Evolutionary conservation across 2,329 filamentous ascomycete species (phyloP), one percentile per base, ranked within the genome.

Genomic region (Geosmithia morbida): DNA sequence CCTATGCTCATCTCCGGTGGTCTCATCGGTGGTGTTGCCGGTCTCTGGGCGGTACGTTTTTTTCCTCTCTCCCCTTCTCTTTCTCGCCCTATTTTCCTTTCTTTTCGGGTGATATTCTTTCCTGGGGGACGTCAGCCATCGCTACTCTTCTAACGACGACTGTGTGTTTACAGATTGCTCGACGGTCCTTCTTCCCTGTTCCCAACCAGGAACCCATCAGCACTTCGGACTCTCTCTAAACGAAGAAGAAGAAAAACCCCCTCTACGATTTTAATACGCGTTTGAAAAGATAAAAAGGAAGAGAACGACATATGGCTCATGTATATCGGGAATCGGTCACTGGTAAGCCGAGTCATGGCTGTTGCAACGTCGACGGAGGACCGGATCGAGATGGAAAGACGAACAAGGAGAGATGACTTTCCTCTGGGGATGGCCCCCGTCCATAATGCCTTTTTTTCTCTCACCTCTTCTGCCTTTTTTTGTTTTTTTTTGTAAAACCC

Each of bases 1-100:
- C 89, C 88, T 33, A 97, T 97, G 89, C 74, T 92, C 71, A 92
- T 97, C 58, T 95, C 89, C 37, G 86, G 88, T 52, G 87, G 83
- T 56, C 83, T 98, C 54, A 89, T 97, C 50, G 92, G 83, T 47
- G 79, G 81, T 41, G 75, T 92, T 52, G 94, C 92, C 48, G 88
- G 85, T 53, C 76, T 71, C 50, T 98, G 94, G 92, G 83, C 89
- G 60, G 90, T 98, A 79, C 68, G 86, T 79, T 11, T 37, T 37
- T 37, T 37, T 30, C 29, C 11, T 30, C 29, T 30, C 11, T 30
- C 33, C 3, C 11, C n/a, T 29, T 26, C 5, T 29, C 37, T 19
- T 42, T 2, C 16, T 20, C 20, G 2, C 43, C 6, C 7, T 17
- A 42, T 30, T 39, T 46, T 46, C n/a, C n/a, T n/a, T 29, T 39